Conservation (phyloP, 257 asterid species). For the Linaria vulgaris region DNA sequence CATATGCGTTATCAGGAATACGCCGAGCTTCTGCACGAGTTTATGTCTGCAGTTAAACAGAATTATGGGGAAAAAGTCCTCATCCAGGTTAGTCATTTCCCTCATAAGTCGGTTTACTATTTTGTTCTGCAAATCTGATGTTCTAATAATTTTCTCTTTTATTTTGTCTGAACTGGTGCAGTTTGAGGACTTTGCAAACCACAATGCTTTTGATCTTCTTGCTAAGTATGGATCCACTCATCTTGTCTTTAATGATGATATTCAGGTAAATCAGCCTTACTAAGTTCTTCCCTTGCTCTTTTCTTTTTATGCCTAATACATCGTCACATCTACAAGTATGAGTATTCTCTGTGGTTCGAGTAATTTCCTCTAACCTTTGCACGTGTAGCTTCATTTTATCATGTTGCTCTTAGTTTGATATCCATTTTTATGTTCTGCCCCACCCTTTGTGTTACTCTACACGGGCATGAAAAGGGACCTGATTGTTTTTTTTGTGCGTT, state of each 20-base stretch:
- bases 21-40: slow-evolving; percentile 78
- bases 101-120: not conserved
- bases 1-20: slow-evolving; percentile 59
- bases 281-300: not conserved
- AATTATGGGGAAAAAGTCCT: slow-evolving; percentile 94
- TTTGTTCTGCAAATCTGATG: slow-evolving; percentile 21
- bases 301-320: too few species aligned
- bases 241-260: slow-evolving; percentile 94
- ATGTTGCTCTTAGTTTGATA: too few species aligned
- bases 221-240: slow-evolving; percentile 84
- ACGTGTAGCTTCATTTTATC: too few species aligned
- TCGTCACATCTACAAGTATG: too few species aligned
- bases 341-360: too few species aligned
- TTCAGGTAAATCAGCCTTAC: slow-evolving; percentile 64
- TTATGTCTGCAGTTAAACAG: slow-evolving; percentile 88
- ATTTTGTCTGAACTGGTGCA: slow-evolving; percentile 29
- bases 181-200: slow-evolving; percentile 98
- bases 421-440: too few species aligned
- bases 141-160: not conserved
- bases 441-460: too few species aligned
- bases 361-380: too few species aligned
- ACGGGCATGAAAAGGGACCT: too few species aligned
- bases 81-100: slow-evolving; percentile 55
- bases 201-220: slow-evolving; percentile 94
- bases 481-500: too few species aligned